Conservation (phyloP, 805 yeast genomes). For the Grigorovia transvaalensis region DNA sequence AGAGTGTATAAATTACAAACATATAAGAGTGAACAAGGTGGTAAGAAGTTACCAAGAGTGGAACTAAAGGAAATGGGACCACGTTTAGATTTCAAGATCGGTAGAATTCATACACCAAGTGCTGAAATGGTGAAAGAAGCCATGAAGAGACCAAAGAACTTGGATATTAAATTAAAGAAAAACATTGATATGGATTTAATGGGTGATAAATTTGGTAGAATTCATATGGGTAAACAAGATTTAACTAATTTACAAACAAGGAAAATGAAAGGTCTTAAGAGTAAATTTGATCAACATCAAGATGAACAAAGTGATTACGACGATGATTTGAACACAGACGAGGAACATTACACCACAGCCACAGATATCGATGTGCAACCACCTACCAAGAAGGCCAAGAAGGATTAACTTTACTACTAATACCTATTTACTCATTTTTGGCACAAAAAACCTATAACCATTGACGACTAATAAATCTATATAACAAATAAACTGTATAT, state of each 20-base stretch:
- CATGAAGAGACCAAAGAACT: constrained; percentile 63
- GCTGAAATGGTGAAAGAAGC: constrained; percentile 92
- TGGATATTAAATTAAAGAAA: constrained; percentile 76
- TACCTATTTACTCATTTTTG: no score
- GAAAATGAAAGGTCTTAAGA: constrained; percentile 96
- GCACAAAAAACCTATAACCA: no score
- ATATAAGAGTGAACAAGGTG: constrained; percentile 61
- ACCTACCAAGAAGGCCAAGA: constrained; percentile 23
- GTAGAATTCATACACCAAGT: constrained; percentile 71
- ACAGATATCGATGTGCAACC: constrained; percentile 25
- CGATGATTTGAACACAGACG: constrained; percentile 23
- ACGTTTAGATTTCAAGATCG: constrained; percentile 83
- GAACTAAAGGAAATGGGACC: constrained; percentile 95
- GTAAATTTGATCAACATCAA: constrained; percentile 60
- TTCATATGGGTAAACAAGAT: constrained; percentile 95
- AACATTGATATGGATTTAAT: constrained; percentile 74
- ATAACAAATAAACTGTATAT: no score
- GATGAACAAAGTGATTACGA: constrained; percentile 33
- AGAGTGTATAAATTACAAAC: constrained; percentile 85
- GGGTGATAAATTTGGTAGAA: constrained; percentile 96
- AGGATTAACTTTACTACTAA: no score
- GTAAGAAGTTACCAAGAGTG: constrained; percentile 71
- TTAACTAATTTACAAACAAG: constrained; percentile 83
- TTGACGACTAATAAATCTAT: no score
- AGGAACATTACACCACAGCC: constrained; percentile 28